Evolutionary conservation across 2,329 filamentous ascomycete species (phyloP), one percentile per base, ranked within the genome.

Genomic region (Reticulascus tulasneorum): DNA sequence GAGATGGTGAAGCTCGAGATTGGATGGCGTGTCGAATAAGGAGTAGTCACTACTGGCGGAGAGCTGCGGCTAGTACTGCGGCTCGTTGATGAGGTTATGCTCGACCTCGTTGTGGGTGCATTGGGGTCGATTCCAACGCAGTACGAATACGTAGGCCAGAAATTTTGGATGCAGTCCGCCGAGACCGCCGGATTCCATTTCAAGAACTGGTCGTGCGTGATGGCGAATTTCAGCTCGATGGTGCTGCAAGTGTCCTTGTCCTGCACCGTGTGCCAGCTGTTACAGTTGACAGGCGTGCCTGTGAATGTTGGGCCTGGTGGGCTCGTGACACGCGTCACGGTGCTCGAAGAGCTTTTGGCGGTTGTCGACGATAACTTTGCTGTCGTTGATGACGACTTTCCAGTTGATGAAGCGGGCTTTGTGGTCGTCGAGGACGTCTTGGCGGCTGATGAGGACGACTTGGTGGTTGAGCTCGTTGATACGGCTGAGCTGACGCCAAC

Each of bases 141-240:
- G 30, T 58, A 58, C 6, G 48, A 34, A 5, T 55, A 28, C 3
- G 30, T 42, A 6, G 32, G 22, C 47, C 44, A 47, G 30, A 54
- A 52, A 39, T 53, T 54, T 21, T 35, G 46, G 12, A 23, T 12
- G 45, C 52, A 56, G 42, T 58, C 47, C 9, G 22, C 21, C 5
- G 47, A 47, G 15, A 55, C 41, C n/a, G 39, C 49, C 6, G 52
- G 53, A 24, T 56, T 51, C 48, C 47, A 55, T 9, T 37, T 25
- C 15, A 48, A 24, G 29, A 54, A 53, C 45, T 55, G 37, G 15
- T 30, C 47, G 16, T 12, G 25, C 9, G 51, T 54, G 44, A 54
- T 52, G 25, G 22, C 33, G 25, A 38, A 46, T 24, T 40, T 33
- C 15, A 29, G 17, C 21, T 22, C 12, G 2, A 49, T 41, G 13